These are phyloP conservation scores for Fusarium bulbicola DNA, from an alignment of 2,329 filamentous ascomycete species.

Conservation along the genomic window DNA sequence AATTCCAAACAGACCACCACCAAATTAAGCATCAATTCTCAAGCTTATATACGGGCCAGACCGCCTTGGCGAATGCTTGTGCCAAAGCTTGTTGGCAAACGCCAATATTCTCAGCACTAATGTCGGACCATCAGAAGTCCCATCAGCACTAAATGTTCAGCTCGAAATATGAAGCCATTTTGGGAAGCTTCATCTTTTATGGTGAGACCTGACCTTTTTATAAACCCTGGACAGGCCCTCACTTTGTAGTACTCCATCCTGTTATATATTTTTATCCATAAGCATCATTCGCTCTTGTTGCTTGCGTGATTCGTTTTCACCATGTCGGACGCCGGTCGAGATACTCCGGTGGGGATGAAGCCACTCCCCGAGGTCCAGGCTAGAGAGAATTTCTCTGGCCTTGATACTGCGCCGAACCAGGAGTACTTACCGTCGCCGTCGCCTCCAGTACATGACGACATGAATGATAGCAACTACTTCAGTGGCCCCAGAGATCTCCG, in stretches of 20 bases:
- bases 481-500: constrained; percentile 73
- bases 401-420: too few relatives aligned
- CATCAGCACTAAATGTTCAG: background rate
- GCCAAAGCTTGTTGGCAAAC: background rate
- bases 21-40: background rate
- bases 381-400: background rate
- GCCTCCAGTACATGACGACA: fast-evolving
- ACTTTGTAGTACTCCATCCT: fast-evolving
- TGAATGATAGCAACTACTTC: constrained; percentile 65
- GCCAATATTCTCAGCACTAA: background rate
- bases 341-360: background rate
- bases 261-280: fast-evolving
- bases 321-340: background rate
- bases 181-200: background rate
- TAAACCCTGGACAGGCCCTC: fast-evolving
- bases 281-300: fast-evolving
- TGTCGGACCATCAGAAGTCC: background rate
- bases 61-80: background rate
- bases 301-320: fast-evolving
- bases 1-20: background rate
- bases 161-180: background rate
- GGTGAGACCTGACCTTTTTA: background rate
- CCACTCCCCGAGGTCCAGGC: background rate
- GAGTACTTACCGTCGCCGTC: background rate
- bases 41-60: background rate